These are phyloP conservation scores for Striga asiatica DNA, from an alignment of 257 asterid species.

Conservation along the genomic window DNA sequence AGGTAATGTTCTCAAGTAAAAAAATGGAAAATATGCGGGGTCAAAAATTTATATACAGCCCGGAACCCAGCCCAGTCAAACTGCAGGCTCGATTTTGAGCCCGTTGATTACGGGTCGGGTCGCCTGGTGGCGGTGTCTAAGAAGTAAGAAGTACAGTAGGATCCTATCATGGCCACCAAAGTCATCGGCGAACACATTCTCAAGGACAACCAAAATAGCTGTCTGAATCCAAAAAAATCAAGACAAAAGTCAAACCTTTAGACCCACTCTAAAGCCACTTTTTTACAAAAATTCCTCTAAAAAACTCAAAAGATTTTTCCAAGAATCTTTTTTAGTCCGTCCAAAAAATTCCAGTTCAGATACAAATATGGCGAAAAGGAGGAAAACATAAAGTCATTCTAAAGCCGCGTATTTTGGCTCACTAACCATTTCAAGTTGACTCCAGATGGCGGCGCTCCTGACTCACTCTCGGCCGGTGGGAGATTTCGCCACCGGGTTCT, in stretches of 20 bases:
- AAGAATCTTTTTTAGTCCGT: conserved; percentile 9
- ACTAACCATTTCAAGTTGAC: background rate
- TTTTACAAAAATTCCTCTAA: background rate
- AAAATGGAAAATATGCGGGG: too few relatives aligned
- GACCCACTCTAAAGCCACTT: conserved; percentile 5
- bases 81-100: too few relatives aligned
- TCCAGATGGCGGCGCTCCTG: conserved; percentile 23
- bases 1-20: too few relatives aligned
- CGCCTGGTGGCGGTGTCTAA: too few relatives aligned
- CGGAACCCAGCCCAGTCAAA: too few relatives aligned
- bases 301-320: conserved; percentile 7
- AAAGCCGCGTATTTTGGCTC: conserved; percentile 9
- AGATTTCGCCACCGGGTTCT: conserved; percentile 15
- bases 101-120: too few relatives aligned
- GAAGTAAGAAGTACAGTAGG: too few relatives aligned
- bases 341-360: conserved; percentile 2
- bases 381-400: background rate
- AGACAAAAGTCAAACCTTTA: conserved; percentile 15
- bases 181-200: background rate
- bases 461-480: conserved; percentile 5
- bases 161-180: background rate
- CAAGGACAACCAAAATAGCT: background rate
- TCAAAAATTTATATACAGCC: too few relatives aligned
- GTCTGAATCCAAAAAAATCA: background rate
- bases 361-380: background rate